These are phyloP conservation scores for Fusarium lyarnte DNA, from an alignment of 2,329 filamentous ascomycete genomes.

Conservation along the genomic window DNA sequence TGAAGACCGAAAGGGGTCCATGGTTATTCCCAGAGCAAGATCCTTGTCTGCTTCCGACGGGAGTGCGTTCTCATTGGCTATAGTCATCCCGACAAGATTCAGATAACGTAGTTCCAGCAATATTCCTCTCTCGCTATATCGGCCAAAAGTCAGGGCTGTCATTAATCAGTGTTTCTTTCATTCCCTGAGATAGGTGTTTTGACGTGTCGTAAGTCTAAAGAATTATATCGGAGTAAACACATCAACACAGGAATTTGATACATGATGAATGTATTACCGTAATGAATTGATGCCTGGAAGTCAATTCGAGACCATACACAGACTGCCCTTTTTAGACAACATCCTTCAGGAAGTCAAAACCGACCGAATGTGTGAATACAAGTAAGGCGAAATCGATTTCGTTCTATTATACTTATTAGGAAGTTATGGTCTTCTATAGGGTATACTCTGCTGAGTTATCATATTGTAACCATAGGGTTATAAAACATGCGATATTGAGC, in stretches of 20 bases:
- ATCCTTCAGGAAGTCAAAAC: fast-evolving
- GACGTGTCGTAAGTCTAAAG: too few species aligned
- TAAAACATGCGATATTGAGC: neutral
- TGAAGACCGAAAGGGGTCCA: neutral
- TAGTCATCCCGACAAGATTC: too few species aligned
- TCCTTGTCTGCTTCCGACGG: neutral
- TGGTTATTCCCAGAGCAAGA: neutral
- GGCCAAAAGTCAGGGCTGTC: too few species aligned
- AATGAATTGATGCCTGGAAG: neutral
- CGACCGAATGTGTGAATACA: neutral
- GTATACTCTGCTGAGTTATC: neutral
- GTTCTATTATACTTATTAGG: too few species aligned
- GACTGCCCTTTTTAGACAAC: fast-evolving
- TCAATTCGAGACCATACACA: neutral
- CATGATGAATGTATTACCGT: too few species aligned
- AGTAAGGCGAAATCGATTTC: neutral
- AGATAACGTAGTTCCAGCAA: neutral
- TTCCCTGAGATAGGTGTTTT: too few species aligned
- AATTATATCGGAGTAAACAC: too few species aligned
- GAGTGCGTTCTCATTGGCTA: neutral
- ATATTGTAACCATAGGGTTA: fast-evolving
- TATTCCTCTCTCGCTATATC: neutral
- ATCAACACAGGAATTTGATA: too few species aligned
- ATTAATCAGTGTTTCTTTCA: too few species aligned
- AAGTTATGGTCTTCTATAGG: neutral